Conservation (phyloP, 306 rosid genomes). For the Myrica gale region DNA sequence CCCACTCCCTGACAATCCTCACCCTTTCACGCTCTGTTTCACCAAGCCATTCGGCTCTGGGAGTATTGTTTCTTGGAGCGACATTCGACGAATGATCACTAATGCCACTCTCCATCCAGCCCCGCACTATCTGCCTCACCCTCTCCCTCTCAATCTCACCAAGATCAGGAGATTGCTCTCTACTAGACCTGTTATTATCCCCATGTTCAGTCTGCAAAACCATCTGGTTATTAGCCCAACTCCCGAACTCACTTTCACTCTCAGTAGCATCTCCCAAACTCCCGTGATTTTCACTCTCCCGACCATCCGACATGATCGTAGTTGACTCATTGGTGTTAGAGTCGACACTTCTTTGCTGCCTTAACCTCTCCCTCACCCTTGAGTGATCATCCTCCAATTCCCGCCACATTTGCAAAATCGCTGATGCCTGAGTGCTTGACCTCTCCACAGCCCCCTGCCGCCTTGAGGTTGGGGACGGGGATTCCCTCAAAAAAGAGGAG, state of each 20-base stretch:
- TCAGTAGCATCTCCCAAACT: constrained; percentile 89
- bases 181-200: constrained; percentile 65
- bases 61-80: constrained; percentile 65
- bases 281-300: constrained; percentile 81
- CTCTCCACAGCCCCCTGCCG: constrained; percentile 87
- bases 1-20: constrained; percentile 98
- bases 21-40: constrained; percentile 99
- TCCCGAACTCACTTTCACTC: constrained; percentile 89
- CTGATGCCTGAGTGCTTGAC: constrained; percentile 85
- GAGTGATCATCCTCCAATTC: constrained; percentile 96
- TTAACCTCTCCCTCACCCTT: constrained; percentile 86
- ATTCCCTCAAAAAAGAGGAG: constrained; percentile 88
- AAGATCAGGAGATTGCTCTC: constrained; percentile 99
- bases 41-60: constrained; percentile 96
- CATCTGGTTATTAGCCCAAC: constrained; percentile 80
- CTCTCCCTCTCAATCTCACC: constrained; percentile 99
- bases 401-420: constrained; percentile 97
- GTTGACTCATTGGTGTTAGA: constrained; percentile 67
- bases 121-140: constrained; percentile 92
- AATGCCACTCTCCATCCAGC: constrained; percentile 99
- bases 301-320: constrained; percentile 64
- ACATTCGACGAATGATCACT: constrained; percentile 75
- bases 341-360: constrained; percentile 70
- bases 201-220: constrained; percentile 53
- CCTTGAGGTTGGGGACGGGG: constrained; percentile 87